Evolutionary conservation across 1,284 basidiomycete species (phyloP).

Genomic region (Ceratobasidium sp.): DNA sequence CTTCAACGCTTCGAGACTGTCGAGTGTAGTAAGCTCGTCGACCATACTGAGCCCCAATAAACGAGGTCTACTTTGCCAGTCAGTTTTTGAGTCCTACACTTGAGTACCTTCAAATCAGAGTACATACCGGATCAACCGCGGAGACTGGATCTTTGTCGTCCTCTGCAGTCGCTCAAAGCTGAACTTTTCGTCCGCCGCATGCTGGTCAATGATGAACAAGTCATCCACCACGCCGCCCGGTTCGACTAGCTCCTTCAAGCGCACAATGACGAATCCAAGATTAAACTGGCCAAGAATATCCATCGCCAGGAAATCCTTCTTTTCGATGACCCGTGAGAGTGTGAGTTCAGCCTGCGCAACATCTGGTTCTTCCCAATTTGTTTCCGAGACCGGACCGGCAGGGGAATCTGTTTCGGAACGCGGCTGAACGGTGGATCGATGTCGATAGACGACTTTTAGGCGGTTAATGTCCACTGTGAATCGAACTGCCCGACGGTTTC

Average conservation of each 20-base stretch:
- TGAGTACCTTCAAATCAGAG: conserved; percentile 23
- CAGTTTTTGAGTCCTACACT: background rate
- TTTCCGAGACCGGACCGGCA: conserved; percentile 64
- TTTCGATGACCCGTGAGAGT: conserved; percentile 88
- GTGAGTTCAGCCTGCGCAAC: conserved; percentile 71
- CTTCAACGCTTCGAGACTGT: conserved; percentile 84
- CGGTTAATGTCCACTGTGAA: conserved; percentile 27
- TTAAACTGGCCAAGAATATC: conserved; percentile 95
- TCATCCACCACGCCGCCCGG: conserved; percentile 72
- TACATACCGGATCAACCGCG: conserved; percentile 82
- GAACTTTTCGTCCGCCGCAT: conserved; percentile 95
- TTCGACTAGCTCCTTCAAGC: conserved; percentile 62
- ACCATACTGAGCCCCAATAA: conserved; percentile 87
- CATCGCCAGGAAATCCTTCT: conserved; percentile 90
- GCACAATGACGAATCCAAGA: conserved; percentile 92
- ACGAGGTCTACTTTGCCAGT: conserved; percentile 69
- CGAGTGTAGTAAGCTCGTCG: conserved; percentile 89
- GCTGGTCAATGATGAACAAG: conserved; percentile 94
- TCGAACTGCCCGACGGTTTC: background rate
- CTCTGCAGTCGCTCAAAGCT: conserved; percentile 96
- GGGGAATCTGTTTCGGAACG: conserved; percentile 37
- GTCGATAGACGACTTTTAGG: background rate
- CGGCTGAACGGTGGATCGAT: background rate
- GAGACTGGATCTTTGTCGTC: conserved; percentile 89
- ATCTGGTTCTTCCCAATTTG: conserved; percentile 68